Evolutionary conservation across 176 grass and related monocot genomes (phyloP).

Genomic region (Zoysia japonica): DNA sequence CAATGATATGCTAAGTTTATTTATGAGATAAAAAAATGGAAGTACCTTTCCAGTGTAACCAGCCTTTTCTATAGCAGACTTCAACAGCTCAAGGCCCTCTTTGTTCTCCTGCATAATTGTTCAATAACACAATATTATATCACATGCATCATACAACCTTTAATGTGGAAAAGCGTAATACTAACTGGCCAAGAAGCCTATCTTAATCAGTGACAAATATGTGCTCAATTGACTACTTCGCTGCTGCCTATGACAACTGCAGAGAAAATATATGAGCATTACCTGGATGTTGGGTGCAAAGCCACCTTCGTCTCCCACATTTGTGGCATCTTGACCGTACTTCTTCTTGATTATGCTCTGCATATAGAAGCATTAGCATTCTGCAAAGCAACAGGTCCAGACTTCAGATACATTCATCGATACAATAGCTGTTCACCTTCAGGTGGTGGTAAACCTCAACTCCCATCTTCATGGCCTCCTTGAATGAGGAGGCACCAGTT

Average conservation of each 20-base stretch:
- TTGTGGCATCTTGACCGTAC: slow-evolving; percentile 95
- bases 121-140: neutral
- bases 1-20: neutral
- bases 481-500: slow-evolving; percentile 86
- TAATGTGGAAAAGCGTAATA: neutral
- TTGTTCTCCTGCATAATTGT: slow-evolving; percentile 81
- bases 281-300: slow-evolving; percentile 99
- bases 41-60: slow-evolving; percentile 87
- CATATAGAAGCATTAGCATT: neutral
- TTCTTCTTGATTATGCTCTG: slow-evolving; percentile 95
- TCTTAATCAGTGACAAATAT: neutral
- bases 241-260: neutral
- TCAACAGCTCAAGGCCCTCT: slow-evolving; percentile 91
- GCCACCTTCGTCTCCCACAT: slow-evolving; percentile 96
- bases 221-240: neutral
- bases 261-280: neutral
- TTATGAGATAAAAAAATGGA: neutral
- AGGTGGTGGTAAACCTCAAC: slow-evolving; percentile 95
- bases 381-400: neutral
- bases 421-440: slow-evolving; percentile 49
- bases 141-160: neutral
- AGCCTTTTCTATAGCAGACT: slow-evolving; percentile 90
- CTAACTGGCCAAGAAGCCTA: neutral
- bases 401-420: neutral
- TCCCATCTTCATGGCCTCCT: slow-evolving; percentile 96